These are phyloP conservation scores for Cladosporium austrohemisphaericum DNA, from an alignment of 2,329 filamentous ascomycete genomes.

Conservation along the genomic window DNA sequence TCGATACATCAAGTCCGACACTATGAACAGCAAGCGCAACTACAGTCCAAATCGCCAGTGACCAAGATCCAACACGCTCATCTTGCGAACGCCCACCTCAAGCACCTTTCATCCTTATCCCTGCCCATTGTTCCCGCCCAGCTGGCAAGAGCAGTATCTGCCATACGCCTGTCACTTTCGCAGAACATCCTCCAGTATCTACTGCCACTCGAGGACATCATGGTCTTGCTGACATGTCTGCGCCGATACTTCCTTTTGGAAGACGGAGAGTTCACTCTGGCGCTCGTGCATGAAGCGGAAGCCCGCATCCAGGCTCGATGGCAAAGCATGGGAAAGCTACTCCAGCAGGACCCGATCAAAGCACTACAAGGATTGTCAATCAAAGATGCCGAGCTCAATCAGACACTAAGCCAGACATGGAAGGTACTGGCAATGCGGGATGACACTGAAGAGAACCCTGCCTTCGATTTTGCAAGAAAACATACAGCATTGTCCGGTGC, in stretches of 20 bases:
- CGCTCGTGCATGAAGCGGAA: conserved; percentile 80
- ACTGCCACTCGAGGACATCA: conserved; percentile 70
- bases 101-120: conserved; percentile 62
- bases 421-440: conserved; percentile 67
- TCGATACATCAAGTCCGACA: conserved; percentile 77
- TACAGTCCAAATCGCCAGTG: not conserved
- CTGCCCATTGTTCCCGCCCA: conserved; percentile 71
- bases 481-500: conserved; percentile 65
- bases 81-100: conserved; percentile 54
- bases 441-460: conserved; percentile 48
- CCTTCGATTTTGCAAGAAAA: conserved; percentile 73
- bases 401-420: conserved; percentile 75
- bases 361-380: conserved; percentile 62
- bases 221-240: conserved; percentile 72
- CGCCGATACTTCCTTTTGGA: conserved; percentile 84
- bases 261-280: conserved; percentile 86
- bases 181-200: conserved; percentile 79
- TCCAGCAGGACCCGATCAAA: conserved; percentile 50
- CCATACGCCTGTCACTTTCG: conserved; percentile 77
- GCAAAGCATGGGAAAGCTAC: conserved; percentile 51
- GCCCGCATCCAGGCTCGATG: conserved; percentile 71
- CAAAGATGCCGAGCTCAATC: conserved; percentile 81
- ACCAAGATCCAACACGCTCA: not conserved
- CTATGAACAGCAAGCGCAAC: conserved; percentile 22
- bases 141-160: conserved; percentile 68